Base-by-base conservation (phyloP, 2,329 filamentous ascomycete genomes). In the Aspergillus vadensis region DNA sequence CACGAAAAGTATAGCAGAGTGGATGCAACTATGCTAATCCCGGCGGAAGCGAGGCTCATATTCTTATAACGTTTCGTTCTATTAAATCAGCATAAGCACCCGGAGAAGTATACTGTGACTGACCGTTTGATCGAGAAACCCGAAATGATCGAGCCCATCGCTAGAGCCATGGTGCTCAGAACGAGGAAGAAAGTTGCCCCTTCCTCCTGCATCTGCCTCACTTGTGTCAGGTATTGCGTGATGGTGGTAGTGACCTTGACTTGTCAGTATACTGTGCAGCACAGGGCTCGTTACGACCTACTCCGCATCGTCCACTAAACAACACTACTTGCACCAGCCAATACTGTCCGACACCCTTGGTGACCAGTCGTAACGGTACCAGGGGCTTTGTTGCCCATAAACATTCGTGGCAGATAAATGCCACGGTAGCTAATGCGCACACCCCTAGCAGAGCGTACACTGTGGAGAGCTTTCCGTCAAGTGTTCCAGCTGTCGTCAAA, bases 21-120 rank as follows among this genome's bases (percentile, higher is more conserved):
- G 8, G 43, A 50, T 12, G 30, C 39, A 12, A 50, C 3, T n/a
- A 59, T 50, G n/a, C 39, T 51, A 10, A 55, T 27, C 8, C 32
- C n/a, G 9, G 32, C 15, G 2, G 51, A 25, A 12, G 15, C 12
- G 4, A 59, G 21, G 3, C 50, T 49, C 30, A 38, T 19, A 2
- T 14, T 54, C 15, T 50, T 55, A 10, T 59, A 59, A 8, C 57
- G 57, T 39, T 59, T 59, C 5, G 51, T 52, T 5, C 36, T 43
- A 32, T 1, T 2, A 1, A 27, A 21, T 55, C 8, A 55, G 36
- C 4, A 32, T 8, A 2, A 4, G 15, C 4, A 12, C 1, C 9
- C 2, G 5, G 23, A 9, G 15, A 19, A 10, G 3, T 15, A 12
- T 10, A n/a, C 14, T 9, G 14, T 14, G 6, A 17, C 39, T 17